Evolutionary conservation across 75 land plant species (phyloP).

Genomic region (Selaginella tamariscina): DNA sequence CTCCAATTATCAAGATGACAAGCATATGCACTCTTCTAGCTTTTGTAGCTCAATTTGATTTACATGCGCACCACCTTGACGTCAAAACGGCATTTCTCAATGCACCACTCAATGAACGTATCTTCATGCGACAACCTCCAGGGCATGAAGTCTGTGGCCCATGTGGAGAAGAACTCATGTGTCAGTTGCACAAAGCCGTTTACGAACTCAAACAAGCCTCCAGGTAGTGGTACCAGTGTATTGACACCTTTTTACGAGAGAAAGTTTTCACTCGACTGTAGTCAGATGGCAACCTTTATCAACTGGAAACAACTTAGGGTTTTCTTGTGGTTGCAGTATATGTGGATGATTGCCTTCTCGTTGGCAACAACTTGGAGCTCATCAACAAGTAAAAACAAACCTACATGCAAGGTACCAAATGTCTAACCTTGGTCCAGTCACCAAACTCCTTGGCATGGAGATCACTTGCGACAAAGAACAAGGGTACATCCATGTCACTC

Average conservation of each 20-base stretch:
- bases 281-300: neutral
- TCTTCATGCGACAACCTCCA: neutral
- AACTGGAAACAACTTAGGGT: no score
- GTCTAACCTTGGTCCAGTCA: no score
- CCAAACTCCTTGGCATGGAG: no score
- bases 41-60: conserved; percentile 1
- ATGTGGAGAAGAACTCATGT: neutral
- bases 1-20: neutral
- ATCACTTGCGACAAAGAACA: no score
- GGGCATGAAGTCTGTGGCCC: neutral
- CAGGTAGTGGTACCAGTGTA: neutral
- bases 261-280: no score
- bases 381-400: no score
- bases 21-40: conserved; percentile 7
- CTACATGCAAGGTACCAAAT: no score
- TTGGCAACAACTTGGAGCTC: no score
- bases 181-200: neutral
- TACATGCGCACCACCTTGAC: neutral
- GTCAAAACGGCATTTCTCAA: conserved; percentile 1
- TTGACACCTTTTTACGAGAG: neutral
- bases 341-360: no score
- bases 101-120: no score
- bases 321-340: no score
- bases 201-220: neutral
- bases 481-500: no score